Percentiles rank a stretch among this genome's conserved stretches.
These are phyloP conservation scores for Backusella luteola DNA, from an alignment of 192 early-diverging fungal genomes.

Conservation along the genomic window DNA sequence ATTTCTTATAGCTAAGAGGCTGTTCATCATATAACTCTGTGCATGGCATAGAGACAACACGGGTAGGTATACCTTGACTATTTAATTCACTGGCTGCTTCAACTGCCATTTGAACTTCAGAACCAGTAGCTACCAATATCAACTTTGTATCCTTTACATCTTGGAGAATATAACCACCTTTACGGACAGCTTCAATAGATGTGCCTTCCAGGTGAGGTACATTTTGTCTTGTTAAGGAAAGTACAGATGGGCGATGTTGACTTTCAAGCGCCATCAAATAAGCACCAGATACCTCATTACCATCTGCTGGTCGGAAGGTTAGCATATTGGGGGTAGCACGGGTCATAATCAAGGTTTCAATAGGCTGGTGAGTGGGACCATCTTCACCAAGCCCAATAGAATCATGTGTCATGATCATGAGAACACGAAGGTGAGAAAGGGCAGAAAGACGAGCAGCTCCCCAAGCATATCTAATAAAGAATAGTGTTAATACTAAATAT, in stretches of 20 bases:
- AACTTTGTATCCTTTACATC: conserved; percentile 52
- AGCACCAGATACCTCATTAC: conserved; percentile 88
- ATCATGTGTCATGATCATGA: conserved; percentile 99
- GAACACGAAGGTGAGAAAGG: conserved; percentile 78
- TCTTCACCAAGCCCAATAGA: conserved; percentile 98
- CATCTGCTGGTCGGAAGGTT: conserved; percentile 88
- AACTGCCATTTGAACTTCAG: conserved; percentile 84
- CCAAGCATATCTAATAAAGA: conserved; percentile 55
- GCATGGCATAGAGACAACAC: conserved; percentile 94
- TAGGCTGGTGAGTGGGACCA: conserved; percentile 98
- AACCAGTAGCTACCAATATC: conserved; percentile 82
- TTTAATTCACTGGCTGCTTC: conserved; percentile 62
- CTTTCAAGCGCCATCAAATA: conserved; percentile 81
- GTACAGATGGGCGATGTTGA: conserved; percentile 66
- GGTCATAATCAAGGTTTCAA: conserved; percentile 85
- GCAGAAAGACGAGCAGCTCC: conserved; percentile 87
- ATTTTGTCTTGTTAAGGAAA: conserved; percentile 90
- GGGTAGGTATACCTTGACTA: conserved; percentile 39
- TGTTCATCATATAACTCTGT: conserved; percentile 88
- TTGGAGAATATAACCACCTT: conserved; percentile 87
- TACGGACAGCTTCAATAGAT: conserved; percentile 72
- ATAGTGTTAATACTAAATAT: background rate
- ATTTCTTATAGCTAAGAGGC: conserved; percentile 71
- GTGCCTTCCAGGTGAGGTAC: conserved; percentile 87
- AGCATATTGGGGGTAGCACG: conserved; percentile 88